These are phyloP conservation scores for Sapria himalayana DNA, from an alignment of 345 rosid genomes.

Conservation along the genomic window DNA sequence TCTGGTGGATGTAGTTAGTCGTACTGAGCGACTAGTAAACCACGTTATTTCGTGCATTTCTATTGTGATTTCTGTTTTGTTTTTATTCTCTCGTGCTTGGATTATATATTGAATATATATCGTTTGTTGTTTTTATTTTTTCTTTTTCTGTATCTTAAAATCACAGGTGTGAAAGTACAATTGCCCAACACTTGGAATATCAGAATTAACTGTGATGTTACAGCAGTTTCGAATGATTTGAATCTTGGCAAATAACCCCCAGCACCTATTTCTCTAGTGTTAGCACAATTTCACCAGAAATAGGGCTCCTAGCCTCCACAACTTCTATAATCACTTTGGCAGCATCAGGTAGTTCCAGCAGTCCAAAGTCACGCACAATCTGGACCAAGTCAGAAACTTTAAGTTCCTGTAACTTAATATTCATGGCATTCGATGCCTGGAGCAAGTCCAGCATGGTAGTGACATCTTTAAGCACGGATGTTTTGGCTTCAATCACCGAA, in stretches of 20 bases:
- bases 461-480: conserved; percentile 33
- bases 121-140: too few species aligned
- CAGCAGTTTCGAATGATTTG: conserved; percentile 30
- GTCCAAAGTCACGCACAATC: conserved; percentile 70
- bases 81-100: too few species aligned
- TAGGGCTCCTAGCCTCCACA: conserved; percentile 33
- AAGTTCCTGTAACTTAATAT: conserved; percentile 38
- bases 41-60: too few species aligned
- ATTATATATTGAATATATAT: too few species aligned
- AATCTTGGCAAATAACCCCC: conserved; percentile 67
- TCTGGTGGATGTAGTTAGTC: too few species aligned
- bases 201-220: conserved; percentile 44
- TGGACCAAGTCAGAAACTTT: conserved; percentile 63
- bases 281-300: conserved; percentile 55
- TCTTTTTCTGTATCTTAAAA: too few species aligned
- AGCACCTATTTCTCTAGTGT: conserved; percentile 51
- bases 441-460: conserved; percentile 56
- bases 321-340: conserved; percentile 58
- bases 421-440: conserved; percentile 35
- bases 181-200: too few species aligned
- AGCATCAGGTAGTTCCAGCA: conserved; percentile 72
- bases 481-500: conserved; percentile 44
- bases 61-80: too few species aligned
- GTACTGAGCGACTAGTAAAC: too few species aligned
- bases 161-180: too few species aligned